Base-by-base conservation (phyloP, 2,329 filamentous ascomycete species). In the Colletotrichum orchidophilum region DNA sequence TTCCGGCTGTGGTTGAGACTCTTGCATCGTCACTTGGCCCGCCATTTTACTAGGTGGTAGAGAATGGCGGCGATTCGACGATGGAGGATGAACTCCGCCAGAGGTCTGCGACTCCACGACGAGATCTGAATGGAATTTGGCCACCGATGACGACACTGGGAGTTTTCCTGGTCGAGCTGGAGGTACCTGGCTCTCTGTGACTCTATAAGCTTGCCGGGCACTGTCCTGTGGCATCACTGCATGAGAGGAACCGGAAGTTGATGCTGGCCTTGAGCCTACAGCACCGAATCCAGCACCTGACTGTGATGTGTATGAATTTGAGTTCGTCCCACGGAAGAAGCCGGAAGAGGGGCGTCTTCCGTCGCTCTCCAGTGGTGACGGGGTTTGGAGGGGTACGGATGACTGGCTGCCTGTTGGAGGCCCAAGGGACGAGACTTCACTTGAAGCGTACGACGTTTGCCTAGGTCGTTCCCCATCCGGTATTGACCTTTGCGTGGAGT, bases 351-450 rank as follows among this genome's bases (percentile, higher is more conserved):
- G 24, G 1, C 73, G 71, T 42, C 67, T 49, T 2, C 69, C 71
- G 4, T 18, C 12, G 12, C 65, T 63, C 15, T 80, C 77, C 62
- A 78, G 74, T 0, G 79, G 79, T 0, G 79, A 80, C 1, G 78
- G 79, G 0, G 77, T 80, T 53, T 79, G 75, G 1, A 75, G 12
- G 9, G 75, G 65, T 46, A 68, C 24, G 0, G 75, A 76, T 2
- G 79, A 77, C 27, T 77, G 73, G 26, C 77, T 78, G 5, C 76
- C 75, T 1, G 75, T 73, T 0, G 77, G 73, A 2, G 79, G 78
- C 8, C 75, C 75, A 3, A 78, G 64, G 0, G 79, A 75, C 0
- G 77, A 80, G 18, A 80, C 72, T 3, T 77, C 74, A 6, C 68
- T 67, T 3, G 74, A 63, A 1, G 64, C 69, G 12, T 46, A 60